phyloP scores from a whole-genome alignment of 2,329 filamentous ascomycete species.

The Alternaria sp. region DNA sequence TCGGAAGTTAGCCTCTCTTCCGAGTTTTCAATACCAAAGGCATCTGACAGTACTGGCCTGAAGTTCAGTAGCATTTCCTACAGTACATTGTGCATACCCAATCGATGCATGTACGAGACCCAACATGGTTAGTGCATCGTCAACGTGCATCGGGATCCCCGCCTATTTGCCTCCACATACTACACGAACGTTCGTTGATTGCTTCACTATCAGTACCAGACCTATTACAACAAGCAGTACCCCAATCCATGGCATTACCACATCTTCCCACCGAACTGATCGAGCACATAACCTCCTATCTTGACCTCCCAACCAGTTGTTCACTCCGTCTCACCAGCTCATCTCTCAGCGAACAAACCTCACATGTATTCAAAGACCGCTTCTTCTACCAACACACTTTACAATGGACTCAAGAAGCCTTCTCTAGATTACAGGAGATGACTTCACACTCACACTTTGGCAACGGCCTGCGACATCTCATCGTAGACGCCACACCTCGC shows the following conservation, averaged over 20 bases:
- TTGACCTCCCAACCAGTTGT: conserved; percentile 26
- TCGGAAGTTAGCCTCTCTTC: not conserved
- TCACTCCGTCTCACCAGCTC: conserved; percentile 31
- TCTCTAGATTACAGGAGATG: conserved; percentile 27
- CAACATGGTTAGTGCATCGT: conserved; percentile 10
- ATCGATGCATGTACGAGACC: conserved; percentile 7
- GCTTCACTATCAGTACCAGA: not conserved
- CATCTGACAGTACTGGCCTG: not conserved
- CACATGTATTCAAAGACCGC: conserved; percentile 30
- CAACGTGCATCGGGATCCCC: conserved; percentile 9
- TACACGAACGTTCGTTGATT: not conserved
- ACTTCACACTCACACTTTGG: conserved; percentile 28
- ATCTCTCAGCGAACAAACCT: conserved; percentile 26
- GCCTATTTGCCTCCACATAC: conserved; percentile 5
- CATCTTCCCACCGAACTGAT: conserved; percentile 36
- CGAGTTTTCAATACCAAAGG: not conserved
- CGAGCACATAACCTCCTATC: conserved; percentile 30
- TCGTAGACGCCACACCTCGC: conserved; percentile 40
- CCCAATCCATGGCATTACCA: conserved; percentile 19
- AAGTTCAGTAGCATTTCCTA: not conserved
- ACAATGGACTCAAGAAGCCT: conserved; percentile 27
- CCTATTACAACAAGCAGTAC: not conserved
- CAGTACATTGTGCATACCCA: conserved; percentile 1
- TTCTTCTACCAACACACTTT: conserved; percentile 33
- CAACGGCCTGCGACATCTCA: conserved; percentile 25